Evolutionary conservation across 495 filamentous ascomycete genomes (phyloP).

Genomic region (Penicillium turbatum): DNA sequence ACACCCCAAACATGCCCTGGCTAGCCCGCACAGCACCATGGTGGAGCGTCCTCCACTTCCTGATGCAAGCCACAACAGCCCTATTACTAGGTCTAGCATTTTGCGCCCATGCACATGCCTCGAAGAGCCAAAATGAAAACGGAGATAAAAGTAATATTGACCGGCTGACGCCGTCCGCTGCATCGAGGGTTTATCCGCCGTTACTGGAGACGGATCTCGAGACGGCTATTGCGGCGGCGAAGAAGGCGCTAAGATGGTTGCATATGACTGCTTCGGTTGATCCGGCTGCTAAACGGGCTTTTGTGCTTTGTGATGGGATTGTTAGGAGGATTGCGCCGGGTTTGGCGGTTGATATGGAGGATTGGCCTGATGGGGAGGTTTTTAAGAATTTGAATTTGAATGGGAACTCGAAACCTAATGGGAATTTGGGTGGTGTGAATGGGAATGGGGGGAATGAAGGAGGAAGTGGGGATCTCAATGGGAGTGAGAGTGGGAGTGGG

Average conservation of each 20-base stretch:
- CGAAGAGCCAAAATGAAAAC: too few relatives aligned
- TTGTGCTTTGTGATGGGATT: conserved; percentile 35
- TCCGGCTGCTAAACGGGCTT: conserved; percentile 46
- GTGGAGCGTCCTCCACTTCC: conserved; percentile 59
- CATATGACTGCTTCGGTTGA: conserved; percentile 41
- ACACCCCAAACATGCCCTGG: conserved; percentile 31
- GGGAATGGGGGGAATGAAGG: neutral
- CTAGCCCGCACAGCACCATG: conserved; percentile 51
- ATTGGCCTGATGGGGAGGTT: conserved; percentile 23
- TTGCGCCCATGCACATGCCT: conserved; percentile 21
- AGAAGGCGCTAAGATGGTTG: conserved; percentile 50
- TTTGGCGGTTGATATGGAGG: conserved; percentile 28
- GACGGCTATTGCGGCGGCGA: conserved; percentile 32
- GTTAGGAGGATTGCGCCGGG: conserved; percentile 26
- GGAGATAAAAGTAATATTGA: too few relatives aligned
- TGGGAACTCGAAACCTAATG: too few relatives aligned
- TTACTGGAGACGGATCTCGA: conserved; percentile 11
- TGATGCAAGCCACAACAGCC: conserved; percentile 58
- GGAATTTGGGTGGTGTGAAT: neutral
- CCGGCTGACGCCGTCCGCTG: too few relatives aligned
- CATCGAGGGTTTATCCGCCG: neutral
- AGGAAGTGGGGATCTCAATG: neutral
- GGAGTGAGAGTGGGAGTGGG: neutral
- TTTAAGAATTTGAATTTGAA: neutral
- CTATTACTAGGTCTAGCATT: conserved; percentile 51